Conservation (phyloP, 768 basidiomycete genomes). For the Boletales sp. region DNA sequence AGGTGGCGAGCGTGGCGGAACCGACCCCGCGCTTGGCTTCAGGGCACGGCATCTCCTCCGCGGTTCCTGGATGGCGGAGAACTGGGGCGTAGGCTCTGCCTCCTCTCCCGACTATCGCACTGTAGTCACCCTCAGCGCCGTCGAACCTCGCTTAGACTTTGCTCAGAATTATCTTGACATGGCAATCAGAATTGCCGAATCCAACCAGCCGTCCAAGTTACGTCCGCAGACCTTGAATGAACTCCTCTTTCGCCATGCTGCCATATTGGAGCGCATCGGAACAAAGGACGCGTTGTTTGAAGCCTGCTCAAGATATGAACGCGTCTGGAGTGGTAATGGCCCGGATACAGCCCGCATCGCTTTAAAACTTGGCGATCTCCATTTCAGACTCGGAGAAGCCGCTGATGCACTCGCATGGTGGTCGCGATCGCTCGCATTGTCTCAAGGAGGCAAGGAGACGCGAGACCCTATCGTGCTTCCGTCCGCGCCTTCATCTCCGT, state of each 20-base stretch:
- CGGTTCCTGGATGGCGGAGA: constrained; percentile 67
- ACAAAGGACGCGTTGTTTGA: constrained; percentile 45
- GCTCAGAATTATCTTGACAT: constrained; percentile 52
- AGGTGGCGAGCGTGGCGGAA: constrained; percentile 56
- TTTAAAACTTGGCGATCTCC: constrained; percentile 65
- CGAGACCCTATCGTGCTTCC: constrained; percentile 33
- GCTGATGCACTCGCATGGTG: constrained; percentile 66
- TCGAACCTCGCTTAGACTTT: constrained; percentile 53
- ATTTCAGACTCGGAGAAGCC: constrained; percentile 48
- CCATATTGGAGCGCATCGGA: constrained; percentile 60
- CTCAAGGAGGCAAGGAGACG: constrained; percentile 29
- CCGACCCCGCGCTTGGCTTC: constrained; percentile 67
- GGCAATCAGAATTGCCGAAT: constrained; percentile 46
- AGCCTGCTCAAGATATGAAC: constrained; percentile 55
- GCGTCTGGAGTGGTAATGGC: constrained; percentile 48
- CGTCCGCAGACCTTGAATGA: constrained; percentile 50
- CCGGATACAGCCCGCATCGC: constrained; percentile 53
- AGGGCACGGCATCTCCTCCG: constrained; percentile 59
- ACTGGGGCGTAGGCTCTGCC: constrained; percentile 56
- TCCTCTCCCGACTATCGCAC: constrained; percentile 33
- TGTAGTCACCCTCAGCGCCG: constrained; percentile 37
- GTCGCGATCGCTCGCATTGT: constrained; percentile 52
- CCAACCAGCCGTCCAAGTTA: constrained; percentile 35
- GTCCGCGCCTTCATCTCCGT: constrained; percentile 50
- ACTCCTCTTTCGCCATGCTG: constrained; percentile 54